These are phyloP conservation scores for Seiridium cupressi DNA, from an alignment of 2,329 filamentous ascomycete species.

Conservation along the genomic window DNA sequence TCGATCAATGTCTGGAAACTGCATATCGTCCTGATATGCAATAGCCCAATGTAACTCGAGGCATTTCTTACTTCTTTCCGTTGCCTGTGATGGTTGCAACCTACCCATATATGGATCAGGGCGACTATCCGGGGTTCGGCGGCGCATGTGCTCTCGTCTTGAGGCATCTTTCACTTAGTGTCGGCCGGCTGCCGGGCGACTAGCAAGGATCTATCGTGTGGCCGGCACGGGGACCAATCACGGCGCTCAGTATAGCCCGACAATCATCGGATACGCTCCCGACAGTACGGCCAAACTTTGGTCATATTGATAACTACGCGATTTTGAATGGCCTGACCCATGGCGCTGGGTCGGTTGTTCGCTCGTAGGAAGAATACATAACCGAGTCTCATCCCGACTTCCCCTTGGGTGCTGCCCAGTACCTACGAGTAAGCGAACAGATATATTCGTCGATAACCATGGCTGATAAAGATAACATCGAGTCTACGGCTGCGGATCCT, in stretches of 20 bases:
- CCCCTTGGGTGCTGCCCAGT: no score
- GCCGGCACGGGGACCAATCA: neutral
- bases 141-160: neutral
- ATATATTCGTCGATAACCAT: neutral
- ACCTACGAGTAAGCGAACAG: neutral
- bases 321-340: no score
- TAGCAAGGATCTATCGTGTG: no score
- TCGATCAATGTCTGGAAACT: slow-evolving; percentile 20
- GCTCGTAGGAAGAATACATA: no score
- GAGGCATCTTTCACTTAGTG: neutral
- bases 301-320: no score
- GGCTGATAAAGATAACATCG: neutral
- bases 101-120: neutral
- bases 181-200: neutral
- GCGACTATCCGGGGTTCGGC: no score
- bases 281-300: neutral
- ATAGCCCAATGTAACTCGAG: no score
- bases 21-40: slow-evolving; percentile 8
- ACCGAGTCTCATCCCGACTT: neutral
- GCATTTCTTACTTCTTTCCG: neutral
- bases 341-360: no score
- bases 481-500: neutral
- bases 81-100: neutral
- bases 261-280: neutral
- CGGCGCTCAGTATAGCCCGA: neutral